phyloP scores from a whole-genome alignment of 2,329 filamentous ascomycete species.

The Fusarium pseudoanthophilum region DNA sequence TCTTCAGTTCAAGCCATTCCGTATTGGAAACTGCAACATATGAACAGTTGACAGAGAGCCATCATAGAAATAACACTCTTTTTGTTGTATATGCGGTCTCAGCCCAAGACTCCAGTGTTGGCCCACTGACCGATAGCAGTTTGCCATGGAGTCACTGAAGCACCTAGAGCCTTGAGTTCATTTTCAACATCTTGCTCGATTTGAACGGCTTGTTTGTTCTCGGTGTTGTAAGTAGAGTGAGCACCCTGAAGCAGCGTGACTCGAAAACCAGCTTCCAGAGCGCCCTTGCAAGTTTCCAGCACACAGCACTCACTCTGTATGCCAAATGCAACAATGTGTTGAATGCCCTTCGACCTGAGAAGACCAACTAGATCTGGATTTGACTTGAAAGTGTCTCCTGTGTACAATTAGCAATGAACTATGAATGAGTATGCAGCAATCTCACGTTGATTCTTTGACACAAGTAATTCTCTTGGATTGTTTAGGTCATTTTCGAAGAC shows the following conservation, averaged over 20 bases:
- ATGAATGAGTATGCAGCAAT: neutral
- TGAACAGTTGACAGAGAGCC: neutral
- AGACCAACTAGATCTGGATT: slow-evolving; percentile 2
- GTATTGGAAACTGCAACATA: neutral
- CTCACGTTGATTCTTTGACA: slow-evolving; percentile 16
- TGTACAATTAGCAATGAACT: neutral
- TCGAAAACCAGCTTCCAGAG: slow-evolving; percentile 19
- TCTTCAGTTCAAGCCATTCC: neutral
- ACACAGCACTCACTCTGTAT: slow-evolving; percentile 32
- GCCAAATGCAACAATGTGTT: slow-evolving; percentile 21
- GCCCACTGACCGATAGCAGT: neutral
- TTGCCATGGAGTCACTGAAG: slow-evolving; percentile 3
- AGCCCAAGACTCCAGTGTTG: neutral
- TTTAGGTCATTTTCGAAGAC: slow-evolving; percentile 1
- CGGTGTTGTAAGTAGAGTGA: slow-evolving; percentile 22
- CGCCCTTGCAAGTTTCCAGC: slow-evolving; percentile 21
- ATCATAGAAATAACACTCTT: neutral
- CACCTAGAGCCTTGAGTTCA: slow-evolving; percentile 1
- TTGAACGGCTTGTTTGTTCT: neutral
- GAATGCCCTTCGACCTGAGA: slow-evolving; percentile 2
- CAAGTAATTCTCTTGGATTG: slow-evolving; percentile 1
- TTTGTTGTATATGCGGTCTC: neutral
- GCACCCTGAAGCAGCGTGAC: slow-evolving; percentile 20
- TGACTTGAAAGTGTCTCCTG: slow-evolving; percentile 24
- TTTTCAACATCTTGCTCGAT: slow-evolving; percentile 10